These are phyloP conservation scores for Sequoia sempervirens DNA, from an alignment of 75 land plant genomes.

Conservation along the genomic window DNA sequence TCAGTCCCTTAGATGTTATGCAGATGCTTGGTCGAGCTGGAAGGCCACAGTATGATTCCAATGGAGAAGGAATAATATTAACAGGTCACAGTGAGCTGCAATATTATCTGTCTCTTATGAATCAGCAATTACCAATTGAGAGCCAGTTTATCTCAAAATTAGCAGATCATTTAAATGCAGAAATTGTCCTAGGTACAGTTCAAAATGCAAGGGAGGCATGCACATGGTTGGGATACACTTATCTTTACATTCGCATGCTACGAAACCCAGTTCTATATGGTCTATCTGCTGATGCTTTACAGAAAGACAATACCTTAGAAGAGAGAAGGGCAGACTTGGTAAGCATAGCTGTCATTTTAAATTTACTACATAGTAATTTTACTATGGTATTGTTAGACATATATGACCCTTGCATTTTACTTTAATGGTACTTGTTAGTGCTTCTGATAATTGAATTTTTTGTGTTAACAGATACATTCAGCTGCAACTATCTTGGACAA, in stretches of 20 bases:
- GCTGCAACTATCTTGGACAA: slow-evolving; percentile 84
- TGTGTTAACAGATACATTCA: slow-evolving; percentile 66
- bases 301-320: slow-evolving; percentile 56
- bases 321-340: slow-evolving; percentile 92
- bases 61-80: slow-evolving; percentile 93
- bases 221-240: slow-evolving; percentile 85
- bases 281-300: slow-evolving; percentile 45
- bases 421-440: not conserved
- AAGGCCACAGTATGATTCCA: slow-evolving; percentile 87
- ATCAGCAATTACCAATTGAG: slow-evolving; percentile 94
- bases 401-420: not conserved
- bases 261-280: slow-evolving; percentile 88
- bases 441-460: not conserved
- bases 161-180: slow-evolving; percentile 95
- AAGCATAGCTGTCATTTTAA: slow-evolving; percentile 21
- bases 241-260: slow-evolving; percentile 85
- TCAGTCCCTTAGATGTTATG: slow-evolving; percentile 94
- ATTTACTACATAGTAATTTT: not conserved
- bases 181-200: slow-evolving; percentile 91
- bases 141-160: slow-evolving; percentile 92
- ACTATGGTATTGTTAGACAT: not conserved
- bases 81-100: slow-evolving; percentile 81
- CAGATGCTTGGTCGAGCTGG: slow-evolving; percentile 99
- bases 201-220: slow-evolving; percentile 95
- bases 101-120: slow-evolving; percentile 26